Base-by-base conservation (phyloP, 306 rosid species). In the Heteromeles arbutifolia region DNA sequence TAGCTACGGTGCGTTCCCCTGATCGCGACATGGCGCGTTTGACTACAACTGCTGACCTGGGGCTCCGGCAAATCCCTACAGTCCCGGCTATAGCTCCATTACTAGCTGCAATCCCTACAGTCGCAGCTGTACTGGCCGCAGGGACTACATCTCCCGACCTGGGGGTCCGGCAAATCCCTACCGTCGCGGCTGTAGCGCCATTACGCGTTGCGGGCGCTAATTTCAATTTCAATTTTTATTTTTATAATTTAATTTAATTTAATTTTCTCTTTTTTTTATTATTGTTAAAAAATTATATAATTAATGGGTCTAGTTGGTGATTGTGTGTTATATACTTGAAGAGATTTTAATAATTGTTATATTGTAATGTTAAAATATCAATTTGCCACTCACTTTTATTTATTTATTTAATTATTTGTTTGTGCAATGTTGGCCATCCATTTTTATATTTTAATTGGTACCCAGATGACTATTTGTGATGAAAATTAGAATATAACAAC, bases 161-260 rank as follows among this genome's bases (percentile, higher is more conserved):
- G 1, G 98, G 98, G 3, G 97, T 75, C 96, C 85, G 90, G 97
- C 98, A 10, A 94, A 94, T 61, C 98, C 98, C 25, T 94, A 94
- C 86, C 31, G 63, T 2, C 98, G 97, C 26, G 96, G 98, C 32
- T 94, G 98, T 84, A 87, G 87, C 45, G 79, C 84, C 32, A 91
- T 94, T 79, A 82, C 98, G 74, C 89, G 97, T 68, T 94, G 98
- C 87, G 86, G 98, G 79, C 80, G 86, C 83, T 91, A 85, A 86
- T 39, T 65, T 54, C 43, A 25, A 25, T 25, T 25, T 25, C 1
- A 3, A 11, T n/a, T 34, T 13, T 39, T 63, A 6, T 32, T 6
- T 37, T 64, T 8, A 2, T 14, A 32, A 12, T n/a, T 29, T 74
- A 32, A 12, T n/a, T 29, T 74, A 58, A 72, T 65, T 76, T 67